phyloP scores from a whole-genome alignment of 1,139 yeast species.

The Zygosaccharomyces sapae region DNA sequence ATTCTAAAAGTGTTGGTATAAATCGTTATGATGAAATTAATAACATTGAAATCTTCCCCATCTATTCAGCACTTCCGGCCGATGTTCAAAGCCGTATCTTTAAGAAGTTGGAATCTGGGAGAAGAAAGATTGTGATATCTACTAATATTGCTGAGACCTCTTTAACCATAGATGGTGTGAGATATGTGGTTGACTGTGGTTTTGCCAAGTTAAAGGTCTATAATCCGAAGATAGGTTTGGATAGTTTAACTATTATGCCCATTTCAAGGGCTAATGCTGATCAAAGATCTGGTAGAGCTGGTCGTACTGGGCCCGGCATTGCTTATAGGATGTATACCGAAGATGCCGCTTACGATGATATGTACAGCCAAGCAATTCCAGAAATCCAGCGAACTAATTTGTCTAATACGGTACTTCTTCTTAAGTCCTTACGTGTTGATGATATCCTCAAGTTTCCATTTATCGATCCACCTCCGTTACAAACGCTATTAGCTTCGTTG shows the following conservation, averaged over 20 bases:
- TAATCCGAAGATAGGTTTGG: constrained; percentile 83
- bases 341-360: constrained; percentile 57
- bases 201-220: constrained; percentile 79
- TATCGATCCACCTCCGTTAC: constrained; percentile 80
- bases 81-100: constrained; percentile 82
- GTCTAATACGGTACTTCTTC: constrained; percentile 65
- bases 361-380: constrained; percentile 84
- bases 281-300: constrained; percentile 94
- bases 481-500: constrained; percentile 65
- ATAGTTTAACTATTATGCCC: constrained; percentile 78
- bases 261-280: constrained; percentile 85
- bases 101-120: constrained; percentile 47
- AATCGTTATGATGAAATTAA: constrained; percentile 31
- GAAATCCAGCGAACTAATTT: constrained; percentile 89
- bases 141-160: constrained; percentile 98
- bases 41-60: constrained; percentile 57
- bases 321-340: constrained; percentile 83
- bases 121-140: constrained; percentile 82
- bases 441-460: constrained; percentile 70
- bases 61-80: constrained; percentile 84
- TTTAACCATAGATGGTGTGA: constrained; percentile 84
- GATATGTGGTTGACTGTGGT: constrained; percentile 84
- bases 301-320: constrained; percentile 85
- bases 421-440: constrained; percentile 66
- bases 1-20: constrained; percentile 33